Evolutionary conservation across 371 early-diverging fungal species (phyloP), one percentile per base, ranked within the genome.

Genomic region (Zancudomyces culisetae): DNA sequence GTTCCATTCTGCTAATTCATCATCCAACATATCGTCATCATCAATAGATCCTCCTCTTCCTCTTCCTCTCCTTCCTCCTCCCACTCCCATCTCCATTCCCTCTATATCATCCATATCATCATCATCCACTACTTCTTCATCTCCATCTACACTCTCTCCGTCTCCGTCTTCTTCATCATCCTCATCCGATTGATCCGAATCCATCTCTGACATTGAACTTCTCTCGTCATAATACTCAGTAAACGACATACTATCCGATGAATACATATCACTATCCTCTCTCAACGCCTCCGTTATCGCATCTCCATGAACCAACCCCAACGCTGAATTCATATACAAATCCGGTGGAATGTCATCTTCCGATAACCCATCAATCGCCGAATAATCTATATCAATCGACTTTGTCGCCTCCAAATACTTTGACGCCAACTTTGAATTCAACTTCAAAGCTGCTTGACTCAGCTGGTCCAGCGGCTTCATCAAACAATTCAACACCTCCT

Each of bases 381-480:
- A 42, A 13, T 61, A 45, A n/a, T 66, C 66, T 49, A 65, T 53
- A 23, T 56, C 55, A 26, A 62, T 49, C 22, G 58, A 43, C 19
- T 4, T 10, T 12, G 4, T 8, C 19, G 43, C 6, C 6, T 35
- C 15, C 19, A 43, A 19, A 10, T 24, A 10, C 10, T 8, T 12
- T 4, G 19, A 18, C n/a, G 27, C 48, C 28, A 63, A 55, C 46
- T 59, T 55, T 1, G 59, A 57, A 27, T 68, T 63, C 27, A 90
- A 70, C 61, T 81, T 85, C 57, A 87, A 81, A 12, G 95, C 90
- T 6, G 85, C 55, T 60, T 87, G 85, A 24, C 92, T 79, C 48
- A 97, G 66, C 30, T 74, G 72, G 56, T 94, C 95, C 50, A 94
- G 67, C 0, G 95, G 91, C 51, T 85, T 80, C 47, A 95, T 58